Evolutionary conservation across 495 filamentous ascomycete species (phyloP).

Genomic region (Tricharina praecox): DNA sequence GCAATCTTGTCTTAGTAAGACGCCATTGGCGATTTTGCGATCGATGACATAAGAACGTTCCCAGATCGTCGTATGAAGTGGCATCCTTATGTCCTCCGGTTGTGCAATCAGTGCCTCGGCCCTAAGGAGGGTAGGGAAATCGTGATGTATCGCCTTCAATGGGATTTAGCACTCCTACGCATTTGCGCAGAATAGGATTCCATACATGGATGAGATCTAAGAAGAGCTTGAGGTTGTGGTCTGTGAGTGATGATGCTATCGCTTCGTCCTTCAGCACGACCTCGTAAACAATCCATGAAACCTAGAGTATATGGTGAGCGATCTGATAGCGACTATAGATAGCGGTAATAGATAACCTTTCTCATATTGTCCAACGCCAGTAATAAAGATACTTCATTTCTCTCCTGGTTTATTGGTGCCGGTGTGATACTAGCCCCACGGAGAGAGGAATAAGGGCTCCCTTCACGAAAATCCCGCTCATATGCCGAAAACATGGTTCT

Average conservation of each 20-base stretch:
- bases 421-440: not conserved
- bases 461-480: not conserved
- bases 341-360: no score
- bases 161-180: not conserved
- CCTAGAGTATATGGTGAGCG: no score
- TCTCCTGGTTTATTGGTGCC: not conserved
- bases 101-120: not conserved
- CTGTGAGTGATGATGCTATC: not conserved
- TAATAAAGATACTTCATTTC: not conserved
- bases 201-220: not conserved
- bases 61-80: not conserved
- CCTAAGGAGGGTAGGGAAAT: not conserved
- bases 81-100: not conserved
- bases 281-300: not conserved
- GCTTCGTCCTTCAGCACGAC: not conserved
- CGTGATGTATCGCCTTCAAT: conserved; percentile 1
- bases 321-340: no score
- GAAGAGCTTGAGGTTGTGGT: not conserved
- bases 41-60: not conserved
- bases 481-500: not conserved
- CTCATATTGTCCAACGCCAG: not conserved
- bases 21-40: not conserved
- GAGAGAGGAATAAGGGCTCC: not conserved
- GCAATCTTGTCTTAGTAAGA: not conserved
- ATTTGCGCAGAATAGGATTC: not conserved